Base-by-base conservation (phyloP, 192 early-diverging fungal species). In the Coemansia interrupta region DNA sequence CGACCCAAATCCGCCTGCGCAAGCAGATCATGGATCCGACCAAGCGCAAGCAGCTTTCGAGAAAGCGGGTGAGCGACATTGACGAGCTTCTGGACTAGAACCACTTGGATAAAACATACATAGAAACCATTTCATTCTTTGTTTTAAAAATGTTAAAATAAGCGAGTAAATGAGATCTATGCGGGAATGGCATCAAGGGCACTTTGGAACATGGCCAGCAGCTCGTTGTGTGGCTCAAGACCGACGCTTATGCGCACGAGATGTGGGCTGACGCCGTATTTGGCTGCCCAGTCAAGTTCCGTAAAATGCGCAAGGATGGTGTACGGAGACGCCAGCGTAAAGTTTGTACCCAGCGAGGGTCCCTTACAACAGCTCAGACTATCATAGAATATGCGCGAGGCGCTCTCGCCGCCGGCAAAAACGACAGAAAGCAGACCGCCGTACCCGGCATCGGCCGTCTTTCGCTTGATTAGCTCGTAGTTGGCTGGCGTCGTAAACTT, bases 281-380 rank as follows among this genome's bases (percentile, higher is more conserved):
- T 64, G 2, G 79, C 83, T 15, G 92, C 96, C 96, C 96, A 98
- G 23, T 96, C 94, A 14, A 96, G 75, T 72, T 98, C 96, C 24
- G 74, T 75, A 71, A 90, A 98, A 67, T 98, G 96, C 9, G 93
- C 96, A n/a, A 98, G 63, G 18, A 98, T 90, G 0, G 94, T 92
- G 64, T 98, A 98, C 2, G 96, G 94, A 57, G 89, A 90, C 3
- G 86, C 90, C 47, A 98, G 80, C 15, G 96, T 98, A 57, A 98
- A 98, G 80, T 94, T 98, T 24, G 96, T 98, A 1, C 96, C 96
- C 19, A 98, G 78, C 4, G 92, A 94, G 15, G 96, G 96, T 2
- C 96, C 96, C 64, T 98, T 98, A 61, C 88, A 89, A 64, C 90
- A 85, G 3, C 72, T 71, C 40, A 98, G 60, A 6, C 71, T 60